Conservation (phyloP, 805 yeast genomes). For the Kodamaea hsintzibuensis region DNA sequence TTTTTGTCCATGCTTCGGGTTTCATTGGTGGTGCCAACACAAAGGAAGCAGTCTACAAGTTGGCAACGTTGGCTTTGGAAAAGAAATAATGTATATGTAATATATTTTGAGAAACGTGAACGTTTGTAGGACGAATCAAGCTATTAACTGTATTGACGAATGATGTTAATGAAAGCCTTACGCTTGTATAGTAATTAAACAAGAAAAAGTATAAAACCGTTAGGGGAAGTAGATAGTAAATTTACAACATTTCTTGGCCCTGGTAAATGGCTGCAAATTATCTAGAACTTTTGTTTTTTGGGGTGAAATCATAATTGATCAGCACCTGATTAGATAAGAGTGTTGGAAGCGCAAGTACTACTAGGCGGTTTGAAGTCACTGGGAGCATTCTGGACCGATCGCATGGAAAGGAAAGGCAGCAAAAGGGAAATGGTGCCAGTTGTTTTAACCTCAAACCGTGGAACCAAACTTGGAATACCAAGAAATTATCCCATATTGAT, state of each 20-base stretch:
- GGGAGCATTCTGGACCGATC: too few species aligned
- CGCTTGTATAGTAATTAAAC: background rate
- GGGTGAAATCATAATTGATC: too few species aligned
- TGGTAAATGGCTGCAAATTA: background rate
- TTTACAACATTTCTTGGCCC: background rate
- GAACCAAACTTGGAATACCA: background rate
- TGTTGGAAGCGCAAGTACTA: too few species aligned
- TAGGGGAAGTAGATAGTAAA: too few species aligned
- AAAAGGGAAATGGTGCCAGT: too few species aligned
- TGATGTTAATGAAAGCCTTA: too few species aligned
- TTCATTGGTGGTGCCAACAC: slow-evolving; percentile 94
- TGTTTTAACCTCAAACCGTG: background rate
- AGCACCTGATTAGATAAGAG: too few species aligned
- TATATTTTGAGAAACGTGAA: background rate
- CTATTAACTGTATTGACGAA: too few species aligned
- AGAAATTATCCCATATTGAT: background rate
- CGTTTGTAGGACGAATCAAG: too few species aligned
- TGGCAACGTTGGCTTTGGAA: slow-evolving; percentile 54
- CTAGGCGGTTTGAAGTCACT: too few species aligned
- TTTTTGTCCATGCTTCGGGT: slow-evolving; percentile 94
- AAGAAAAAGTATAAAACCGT: background rate
- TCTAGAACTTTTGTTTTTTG: background rate
- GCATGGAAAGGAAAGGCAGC: too few species aligned
- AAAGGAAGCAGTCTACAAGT: slow-evolving; percentile 69
- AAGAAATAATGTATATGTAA: slow-evolving; percentile 1